Evolutionary conservation across 495 filamentous ascomycete species (phyloP).

Genomic region (Letharia columbiana): DNA sequence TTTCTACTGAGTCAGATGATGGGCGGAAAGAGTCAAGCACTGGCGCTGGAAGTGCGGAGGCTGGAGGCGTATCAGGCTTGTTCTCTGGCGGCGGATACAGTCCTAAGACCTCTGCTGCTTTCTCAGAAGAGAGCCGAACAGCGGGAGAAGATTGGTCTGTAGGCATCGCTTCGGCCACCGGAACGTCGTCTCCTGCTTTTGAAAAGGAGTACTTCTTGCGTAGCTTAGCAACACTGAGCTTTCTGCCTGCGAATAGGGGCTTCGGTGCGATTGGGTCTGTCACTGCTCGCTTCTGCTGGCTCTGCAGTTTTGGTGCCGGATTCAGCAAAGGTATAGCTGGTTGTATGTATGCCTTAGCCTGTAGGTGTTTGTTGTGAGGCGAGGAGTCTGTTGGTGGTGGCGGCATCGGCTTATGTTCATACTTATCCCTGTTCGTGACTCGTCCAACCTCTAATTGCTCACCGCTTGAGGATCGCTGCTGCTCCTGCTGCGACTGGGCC

Average conservation of each 20-base stretch:
- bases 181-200: conserved; percentile 11
- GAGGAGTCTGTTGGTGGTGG: conserved; percentile 18
- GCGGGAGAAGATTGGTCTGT: conserved; percentile 6
- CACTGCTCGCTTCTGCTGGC: conserved; percentile 21
- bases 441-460: neutral
- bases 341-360: conserved; percentile 20
- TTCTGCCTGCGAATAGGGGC: conserved; percentile 17
- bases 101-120: conserved; percentile 20
- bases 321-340: conserved; percentile 21
- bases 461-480: neutral
- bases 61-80: conserved; percentile 11
- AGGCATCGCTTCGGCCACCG: neutral
- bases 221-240: conserved; percentile 21
- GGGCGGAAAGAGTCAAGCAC: conserved; percentile 10
- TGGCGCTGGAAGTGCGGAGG: conserved; percentile 14
- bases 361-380: neutral
- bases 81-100: conserved; percentile 7
- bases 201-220: conserved; percentile 26
- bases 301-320: neutral
- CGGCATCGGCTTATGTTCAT: conserved; percentile 29
- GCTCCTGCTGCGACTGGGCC: conserved; percentile 18
- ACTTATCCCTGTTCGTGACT: conserved; percentile 22
- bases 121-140: conserved; percentile 6
- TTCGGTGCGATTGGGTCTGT: conserved; percentile 24
- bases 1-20: conserved; percentile 11